Evolutionary conservation across 345 rosid species (phyloP).

Genomic region (Boechera divaricarpa): DNA sequence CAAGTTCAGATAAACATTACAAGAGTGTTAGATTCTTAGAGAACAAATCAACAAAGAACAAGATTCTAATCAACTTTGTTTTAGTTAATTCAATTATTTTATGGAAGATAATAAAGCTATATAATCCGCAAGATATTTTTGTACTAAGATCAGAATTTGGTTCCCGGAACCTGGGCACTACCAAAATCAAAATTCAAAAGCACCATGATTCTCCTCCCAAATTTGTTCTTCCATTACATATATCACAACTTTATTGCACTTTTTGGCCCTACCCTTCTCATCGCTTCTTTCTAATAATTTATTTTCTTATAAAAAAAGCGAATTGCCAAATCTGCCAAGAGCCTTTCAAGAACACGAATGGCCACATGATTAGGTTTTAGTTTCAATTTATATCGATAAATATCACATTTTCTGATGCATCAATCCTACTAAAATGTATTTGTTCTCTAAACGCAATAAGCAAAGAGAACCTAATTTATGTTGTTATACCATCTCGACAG

Average conservation of each 20-base stretch:
- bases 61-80: background rate
- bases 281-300: background rate
- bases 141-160: background rate
- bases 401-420: background rate
- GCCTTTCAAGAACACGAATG: constrained; percentile 33
- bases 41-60: background rate
- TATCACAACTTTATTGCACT: background rate
- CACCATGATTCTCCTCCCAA: background rate
- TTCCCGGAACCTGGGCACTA: constrained; percentile 20
- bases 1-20: background rate
- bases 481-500: constrained; percentile 8
- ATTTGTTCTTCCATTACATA: constrained; percentile 11
- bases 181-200: background rate
- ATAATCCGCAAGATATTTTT: background rate
- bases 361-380: constrained; percentile 22
- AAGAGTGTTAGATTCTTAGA: background rate
- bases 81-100: background rate
- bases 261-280: background rate
- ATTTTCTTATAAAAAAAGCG: background rate
- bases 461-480: constrained; percentile 16
- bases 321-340: background rate
- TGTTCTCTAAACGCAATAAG: constrained; percentile 2
- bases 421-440: constrained; percentile 5
- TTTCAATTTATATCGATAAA: background rate
- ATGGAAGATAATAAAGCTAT: background rate